A percentile compares a stretch with the other conserved stretches of the same genome.
Conservation (phyloP, 1,284 basidiomycete genomes). For the Phaffia rhodozyma region DNA sequence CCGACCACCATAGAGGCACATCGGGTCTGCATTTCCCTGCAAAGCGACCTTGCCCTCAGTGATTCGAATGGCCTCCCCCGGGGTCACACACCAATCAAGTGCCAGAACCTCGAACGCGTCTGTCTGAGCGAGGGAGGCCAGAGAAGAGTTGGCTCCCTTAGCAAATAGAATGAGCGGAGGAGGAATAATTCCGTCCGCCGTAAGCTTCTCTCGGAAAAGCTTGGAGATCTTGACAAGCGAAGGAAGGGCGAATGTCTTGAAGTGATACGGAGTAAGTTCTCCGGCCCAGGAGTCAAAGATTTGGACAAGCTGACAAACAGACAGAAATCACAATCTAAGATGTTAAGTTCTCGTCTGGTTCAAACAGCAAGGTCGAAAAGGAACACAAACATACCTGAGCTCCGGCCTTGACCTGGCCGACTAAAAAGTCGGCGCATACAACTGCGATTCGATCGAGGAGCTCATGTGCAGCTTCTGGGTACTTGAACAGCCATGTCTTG, state of each 20-base stretch:
- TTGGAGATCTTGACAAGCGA: slow-evolving; percentile 35
- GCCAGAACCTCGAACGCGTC: slow-evolving; percentile 66
- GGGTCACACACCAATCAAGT: slow-evolving; percentile 77
- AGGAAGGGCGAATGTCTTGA: slow-evolving; percentile 46
- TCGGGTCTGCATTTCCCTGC: slow-evolving; percentile 93
- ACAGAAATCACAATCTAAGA: not conserved
- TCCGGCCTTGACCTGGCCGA: slow-evolving; percentile 82
- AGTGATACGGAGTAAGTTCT: slow-evolving; percentile 77
- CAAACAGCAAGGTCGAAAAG: no score
- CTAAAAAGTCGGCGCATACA: slow-evolving; percentile 72
- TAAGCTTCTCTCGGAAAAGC: slow-evolving; percentile 50
- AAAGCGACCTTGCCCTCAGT: slow-evolving; percentile 56
- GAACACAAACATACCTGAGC: slow-evolving; percentile 55
- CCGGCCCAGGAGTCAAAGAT: slow-evolving; percentile 92
- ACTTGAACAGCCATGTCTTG: slow-evolving; percentile 84
- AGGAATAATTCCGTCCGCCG: slow-evolving; percentile 43
- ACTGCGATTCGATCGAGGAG: slow-evolving; percentile 66
- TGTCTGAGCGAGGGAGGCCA: slow-evolving; percentile 35
- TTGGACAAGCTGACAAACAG: slow-evolving; percentile 59
- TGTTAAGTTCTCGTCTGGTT: not conserved
- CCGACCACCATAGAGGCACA: slow-evolving; percentile 70
- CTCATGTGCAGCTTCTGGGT: slow-evolving; percentile 65
- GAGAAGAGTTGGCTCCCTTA: slow-evolving; percentile 71
- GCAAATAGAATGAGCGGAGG: slow-evolving; percentile 83
- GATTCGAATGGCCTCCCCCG: slow-evolving; percentile 50